Conservation (phyloP, 75 land plant genomes). For the Cunninghamia lanceolata region DNA sequence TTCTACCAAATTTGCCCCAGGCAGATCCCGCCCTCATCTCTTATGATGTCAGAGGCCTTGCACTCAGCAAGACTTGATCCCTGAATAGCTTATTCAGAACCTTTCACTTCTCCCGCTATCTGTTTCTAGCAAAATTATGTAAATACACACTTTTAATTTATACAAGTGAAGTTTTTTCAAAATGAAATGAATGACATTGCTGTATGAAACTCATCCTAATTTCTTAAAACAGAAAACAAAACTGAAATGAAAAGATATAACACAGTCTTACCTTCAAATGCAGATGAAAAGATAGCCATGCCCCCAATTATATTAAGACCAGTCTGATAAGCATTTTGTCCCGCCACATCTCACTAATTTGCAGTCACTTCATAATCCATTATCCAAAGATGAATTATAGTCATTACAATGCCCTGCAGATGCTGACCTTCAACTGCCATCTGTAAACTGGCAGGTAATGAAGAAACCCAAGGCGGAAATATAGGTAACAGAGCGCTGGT, state of each 20-base stretch:
- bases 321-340: conserved; percentile 71
- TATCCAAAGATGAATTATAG: conserved; percentile 45
- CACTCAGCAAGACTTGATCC: too few species aligned
- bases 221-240: neutral
- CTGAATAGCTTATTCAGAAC: too few species aligned
- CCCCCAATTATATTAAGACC: conserved; percentile 95
- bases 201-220: neutral
- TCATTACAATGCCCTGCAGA: conserved; percentile 41
- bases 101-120: too few species aligned
- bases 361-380: conserved; percentile 76
- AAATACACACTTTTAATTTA: neutral
- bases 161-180: neutral
- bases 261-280: conserved; percentile 71
- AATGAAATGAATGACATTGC: neutral
- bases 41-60: too few species aligned
- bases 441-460: conserved; percentile 71
- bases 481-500: conserved; percentile 69
- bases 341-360: conserved; percentile 69
- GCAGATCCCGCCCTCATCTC: too few species aligned
- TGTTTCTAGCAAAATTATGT: neutral
- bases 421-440: conserved; percentile 60
- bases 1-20: too few species aligned
- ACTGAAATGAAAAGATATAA: neutral
- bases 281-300: conserved; percentile 81
- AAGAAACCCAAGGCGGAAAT: conserved; percentile 70